These are phyloP conservation scores for Xylaria sp. DNA, from an alignment of 2,329 filamentous ascomycete genomes.

Conservation along the genomic window DNA sequence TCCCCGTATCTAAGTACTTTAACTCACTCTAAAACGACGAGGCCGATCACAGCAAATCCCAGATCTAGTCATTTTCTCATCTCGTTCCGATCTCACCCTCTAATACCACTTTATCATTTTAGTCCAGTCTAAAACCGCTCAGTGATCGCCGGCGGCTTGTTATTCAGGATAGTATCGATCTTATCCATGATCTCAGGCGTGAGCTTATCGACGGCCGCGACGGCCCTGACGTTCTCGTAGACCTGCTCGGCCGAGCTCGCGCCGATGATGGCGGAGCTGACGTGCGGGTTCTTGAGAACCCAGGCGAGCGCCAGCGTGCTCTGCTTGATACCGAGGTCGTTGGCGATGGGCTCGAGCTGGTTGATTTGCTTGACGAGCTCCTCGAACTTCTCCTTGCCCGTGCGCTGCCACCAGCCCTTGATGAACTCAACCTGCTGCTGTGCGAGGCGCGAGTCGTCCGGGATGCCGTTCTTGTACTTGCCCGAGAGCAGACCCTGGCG, in stretches of 20 bases:
- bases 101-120: too few relatives aligned
- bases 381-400: slow-evolving; percentile 64
- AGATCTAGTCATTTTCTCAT: neutral
- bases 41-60: neutral
- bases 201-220: slow-evolving; percentile 64
- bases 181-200: slow-evolving; percentile 68
- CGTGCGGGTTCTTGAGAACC: slow-evolving; percentile 70
- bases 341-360: slow-evolving; percentile 70
- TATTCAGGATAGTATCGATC: slow-evolving; percentile 69
- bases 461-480: slow-evolving; percentile 73
- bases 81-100: too few relatives aligned
- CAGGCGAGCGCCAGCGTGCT: slow-evolving; percentile 69
- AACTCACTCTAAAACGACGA: neutral
- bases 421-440: slow-evolving; percentile 67
- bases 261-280: slow-evolving; percentile 70
- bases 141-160: slow-evolving; percentile 63
- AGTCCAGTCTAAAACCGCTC: slow-evolving; percentile 47
- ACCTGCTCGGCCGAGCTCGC: slow-evolving; percentile 69
- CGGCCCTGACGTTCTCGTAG: slow-evolving; percentile 67
- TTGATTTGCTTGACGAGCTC: slow-evolving; percentile 68
- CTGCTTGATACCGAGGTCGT: slow-evolving; percentile 69
- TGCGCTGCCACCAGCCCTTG: slow-evolving; percentile 62
- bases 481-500: slow-evolving; percentile 71
- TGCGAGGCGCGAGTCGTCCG: slow-evolving; percentile 51
- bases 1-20: neutral